Percentiles rank a stretch among this genome's conserved stretches.
Conservation (phyloP, 1,139 yeast genomes). For the Kurtzmaniella quercitrusa region DNA sequence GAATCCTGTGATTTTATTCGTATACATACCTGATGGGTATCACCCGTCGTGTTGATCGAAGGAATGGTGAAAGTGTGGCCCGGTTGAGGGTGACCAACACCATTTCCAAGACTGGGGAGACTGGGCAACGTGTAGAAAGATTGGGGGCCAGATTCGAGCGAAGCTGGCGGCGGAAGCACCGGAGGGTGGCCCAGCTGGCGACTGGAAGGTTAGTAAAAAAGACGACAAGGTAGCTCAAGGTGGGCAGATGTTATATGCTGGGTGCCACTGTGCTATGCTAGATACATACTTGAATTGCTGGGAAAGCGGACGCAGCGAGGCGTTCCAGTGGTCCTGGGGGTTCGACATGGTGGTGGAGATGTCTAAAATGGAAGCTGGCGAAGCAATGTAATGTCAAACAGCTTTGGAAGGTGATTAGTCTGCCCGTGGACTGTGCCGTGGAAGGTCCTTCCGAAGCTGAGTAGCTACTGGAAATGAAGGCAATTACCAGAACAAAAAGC, state of each 20-base stretch:
- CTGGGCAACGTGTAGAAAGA: conserved; percentile 49
- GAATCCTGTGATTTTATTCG: no score
- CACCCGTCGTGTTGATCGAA: conserved; percentile 35
- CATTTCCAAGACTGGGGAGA: conserved; percentile 48
- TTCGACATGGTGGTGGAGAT: conserved; percentile 27
- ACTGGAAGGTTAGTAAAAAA: conserved; percentile 28
- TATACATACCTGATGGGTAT: conserved; percentile 28
- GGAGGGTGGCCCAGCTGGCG: conserved; percentile 44
- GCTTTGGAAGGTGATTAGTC: no score
- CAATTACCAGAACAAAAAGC: no score
- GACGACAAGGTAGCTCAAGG: neutral
- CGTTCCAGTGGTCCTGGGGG: conserved; percentile 44
- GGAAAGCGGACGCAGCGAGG: conserved; percentile 42
- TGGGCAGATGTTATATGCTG: neutral
- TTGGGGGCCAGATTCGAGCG: conserved; percentile 50
- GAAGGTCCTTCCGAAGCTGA: no score
- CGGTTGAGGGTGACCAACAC: conserved; percentile 32
- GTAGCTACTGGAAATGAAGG: no score
- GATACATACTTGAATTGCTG: conserved; percentile 45
- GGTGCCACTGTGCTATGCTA: neutral
- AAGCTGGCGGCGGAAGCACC: conserved; percentile 54
- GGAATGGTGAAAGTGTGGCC: conserved; percentile 45
- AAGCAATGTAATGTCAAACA: no score
- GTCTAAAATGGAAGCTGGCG: no score
- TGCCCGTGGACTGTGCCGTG: no score